These are phyloP conservation scores for Thelephora aurantiotincta DNA, from an alignment of 768 basidiomycete genomes.

Conservation along the genomic window DNA sequence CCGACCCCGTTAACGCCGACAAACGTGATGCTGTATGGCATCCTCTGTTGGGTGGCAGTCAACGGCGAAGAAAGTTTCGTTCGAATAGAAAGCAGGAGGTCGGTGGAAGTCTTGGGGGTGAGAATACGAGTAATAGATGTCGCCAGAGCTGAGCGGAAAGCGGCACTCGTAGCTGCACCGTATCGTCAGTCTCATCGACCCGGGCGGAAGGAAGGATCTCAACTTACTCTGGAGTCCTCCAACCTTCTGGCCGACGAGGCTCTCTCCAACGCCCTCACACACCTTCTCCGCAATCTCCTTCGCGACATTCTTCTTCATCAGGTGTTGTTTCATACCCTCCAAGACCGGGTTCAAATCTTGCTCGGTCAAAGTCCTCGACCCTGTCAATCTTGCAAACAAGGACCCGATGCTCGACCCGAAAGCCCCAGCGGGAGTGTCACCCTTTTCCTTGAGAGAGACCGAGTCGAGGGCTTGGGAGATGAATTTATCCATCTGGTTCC, in stretches of 20 bases:
- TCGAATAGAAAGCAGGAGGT: slow-evolving; percentile 84
- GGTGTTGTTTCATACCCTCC: slow-evolving; percentile 90
- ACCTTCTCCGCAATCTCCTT: slow-evolving; percentile 91
- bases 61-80: slow-evolving; percentile 70
- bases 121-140: slow-evolving; percentile 84
- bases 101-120: slow-evolving; percentile 95
- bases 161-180: slow-evolving; percentile 59
- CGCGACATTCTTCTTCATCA: slow-evolving; percentile 98
- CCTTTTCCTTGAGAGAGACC: slow-evolving; percentile 15
- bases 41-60: slow-evolving; percentile 59
- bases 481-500: slow-evolving; percentile 22
- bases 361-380: slow-evolving; percentile 69
- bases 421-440: slow-evolving; percentile 22
- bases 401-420: slow-evolving; percentile 50
- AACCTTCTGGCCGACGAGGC: slow-evolving; percentile 80
- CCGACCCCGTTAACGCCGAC: slow-evolving; percentile 99
- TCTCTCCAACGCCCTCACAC: slow-evolving; percentile 87
- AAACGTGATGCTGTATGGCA: slow-evolving; percentile 89
- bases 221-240: slow-evolving; percentile 77
- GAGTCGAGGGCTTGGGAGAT: slow-evolving; percentile 46
- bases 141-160: slow-evolving; percentile 73
- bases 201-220: slow-evolving; percentile 1
- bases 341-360: slow-evolving; percentile 79
- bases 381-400: slow-evolving; percentile 76
- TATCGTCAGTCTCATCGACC: slow-evolving; percentile 3